phyloP scores from a whole-genome alignment of 2,329 filamentous ascomycete genomes.

The Penicillium psychrosexuale region DNA sequence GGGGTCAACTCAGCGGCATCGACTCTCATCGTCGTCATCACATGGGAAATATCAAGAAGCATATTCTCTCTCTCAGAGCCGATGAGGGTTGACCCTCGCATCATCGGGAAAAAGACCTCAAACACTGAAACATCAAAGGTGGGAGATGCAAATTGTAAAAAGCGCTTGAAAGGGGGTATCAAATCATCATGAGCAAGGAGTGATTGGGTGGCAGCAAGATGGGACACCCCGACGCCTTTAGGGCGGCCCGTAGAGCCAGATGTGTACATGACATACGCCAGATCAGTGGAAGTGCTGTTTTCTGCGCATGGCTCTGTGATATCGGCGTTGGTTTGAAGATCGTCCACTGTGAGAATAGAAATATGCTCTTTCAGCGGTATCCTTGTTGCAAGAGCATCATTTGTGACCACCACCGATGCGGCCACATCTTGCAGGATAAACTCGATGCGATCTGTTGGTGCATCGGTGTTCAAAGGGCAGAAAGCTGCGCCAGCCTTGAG shows the following conservation, averaged over 20 bases:
- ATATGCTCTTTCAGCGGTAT: constrained; percentile 21
- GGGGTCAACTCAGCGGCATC: constrained; percentile 89
- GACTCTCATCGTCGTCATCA: constrained; percentile 63
- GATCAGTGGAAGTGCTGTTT: constrained; percentile 28
- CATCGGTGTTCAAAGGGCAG: constrained; percentile 77
- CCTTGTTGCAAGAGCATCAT: constrained; percentile 28
- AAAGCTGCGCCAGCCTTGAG: constrained; percentile 81
- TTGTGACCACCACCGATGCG: constrained; percentile 67
- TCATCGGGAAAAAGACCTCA: constrained; percentile 87
- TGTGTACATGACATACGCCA: constrained; percentile 92
- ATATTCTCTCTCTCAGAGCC: constrained; percentile 66
- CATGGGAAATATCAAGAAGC: constrained; percentile 69
- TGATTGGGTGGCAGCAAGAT: constrained; percentile 75
- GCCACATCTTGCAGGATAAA: constrained; percentile 79
- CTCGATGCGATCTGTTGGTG: constrained; percentile 69
- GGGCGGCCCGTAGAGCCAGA: constrained; percentile 85
- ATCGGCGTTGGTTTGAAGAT: constrained; percentile 10
- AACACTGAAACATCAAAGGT: constrained; percentile 95
- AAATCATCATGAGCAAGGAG: constrained; percentile 75
- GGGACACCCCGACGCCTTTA: constrained; percentile 81
- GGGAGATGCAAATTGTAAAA: constrained; percentile 86
- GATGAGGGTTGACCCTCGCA: constrained; percentile 69
- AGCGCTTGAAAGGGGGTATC: constrained; percentile 72
- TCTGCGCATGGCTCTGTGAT: constrained; percentile 3
- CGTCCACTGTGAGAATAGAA: constrained; percentile 24